Evolutionary conservation across 108 stramenopile species (phyloP), one percentile per base, ranked within the genome.

Genomic region (Conticribra guillardii): DNA sequence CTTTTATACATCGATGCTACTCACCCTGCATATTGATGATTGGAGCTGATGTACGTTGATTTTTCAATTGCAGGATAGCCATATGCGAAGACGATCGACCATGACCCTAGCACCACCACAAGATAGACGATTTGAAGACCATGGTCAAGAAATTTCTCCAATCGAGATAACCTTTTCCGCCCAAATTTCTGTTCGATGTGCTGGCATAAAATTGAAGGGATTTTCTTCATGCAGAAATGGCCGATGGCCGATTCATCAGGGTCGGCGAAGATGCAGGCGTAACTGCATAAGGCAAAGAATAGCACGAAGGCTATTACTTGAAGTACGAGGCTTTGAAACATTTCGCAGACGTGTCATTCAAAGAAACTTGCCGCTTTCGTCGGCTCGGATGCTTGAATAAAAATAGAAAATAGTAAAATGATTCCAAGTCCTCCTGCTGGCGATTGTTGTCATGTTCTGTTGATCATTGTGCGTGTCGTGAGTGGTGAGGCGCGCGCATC

Each of bases 41-140:
- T 48, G 11, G 74, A 60, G 17, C 60, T 47, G 23, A 96, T 78
- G 64, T 80, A 66, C 8, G 32, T 41, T 1, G 84, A 79, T 30
- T 71, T 62, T 41, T 70, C 63, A 32, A 96, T 86, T 65, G 80
- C 87, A 5, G 83, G 81, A 54, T 93, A 96, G 9, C 86, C 82
- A 31, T 86, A 82, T 16, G 50, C 60, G 50, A 93, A 89, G 4
- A 96, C 84, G 15, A 92, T 71, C 17, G 70, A 70, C 90, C 91
- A 96, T 19, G 74, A 76, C 53, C 90, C 90, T n/a, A 86, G 56
- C 8, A 96, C 90, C 8, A 92, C 79, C 24, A 83, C 66, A 21
- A 79, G 65, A 22, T 79, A 79, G 17, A 76, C 59, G 17, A 80
- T 45, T 52, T 79, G 78, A 2, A 83, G 65, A 14, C 28, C 60